Base-by-base conservation (phyloP, 192 early-diverging fungal species). In the Mortierella antarctica region DNA sequence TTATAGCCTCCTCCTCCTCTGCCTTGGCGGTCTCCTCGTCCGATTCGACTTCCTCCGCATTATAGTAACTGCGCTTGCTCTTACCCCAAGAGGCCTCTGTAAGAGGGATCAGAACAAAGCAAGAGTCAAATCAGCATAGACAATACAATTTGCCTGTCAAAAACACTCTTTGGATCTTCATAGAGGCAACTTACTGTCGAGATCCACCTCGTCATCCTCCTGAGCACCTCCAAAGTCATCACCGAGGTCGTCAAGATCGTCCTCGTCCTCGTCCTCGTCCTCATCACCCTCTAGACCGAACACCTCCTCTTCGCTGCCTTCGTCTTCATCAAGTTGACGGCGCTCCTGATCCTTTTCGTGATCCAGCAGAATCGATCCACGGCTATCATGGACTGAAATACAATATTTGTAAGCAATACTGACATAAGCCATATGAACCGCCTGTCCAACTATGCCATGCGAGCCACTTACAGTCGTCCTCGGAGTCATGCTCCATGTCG, bases 1-100 rank as follows among this genome's bases (percentile, higher is more conserved):
- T 90, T 57, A 95, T 80, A 5, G 95, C 96, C 82, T 97, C 97
- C 55, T 89, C 89, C 60, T 95, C 96, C 72, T 98, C 96, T 62
- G 95, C 95, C 49, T 89, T 89, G 64, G 91, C 93, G 56, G 92
- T 93, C 21, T 92, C 92, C 51, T 93, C 81, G 57, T 96, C 94
- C 8, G 90, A 88, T 41, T 85, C 86, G 46, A 88, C 81, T 48
- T 96, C 94, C 62, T 97, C 95, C 7, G 93, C 94, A 62, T 95
- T 83, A 82, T 97, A 97, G 88, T 94, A 97, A 62, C 88, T 90
- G 57, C 89, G 82, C 62, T 92, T 90, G 31, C 83, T 87, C 47
- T 85, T 89, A 41, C 96, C 96, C 96, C 96, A 97, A 0, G 93
- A 90, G 50, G 86, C 83, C 41, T 93, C 89, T 75, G 89, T 73